Base-by-base conservation (phyloP, 108 stramenopile species). In the Stephanodiscus minutulus region DNA sequence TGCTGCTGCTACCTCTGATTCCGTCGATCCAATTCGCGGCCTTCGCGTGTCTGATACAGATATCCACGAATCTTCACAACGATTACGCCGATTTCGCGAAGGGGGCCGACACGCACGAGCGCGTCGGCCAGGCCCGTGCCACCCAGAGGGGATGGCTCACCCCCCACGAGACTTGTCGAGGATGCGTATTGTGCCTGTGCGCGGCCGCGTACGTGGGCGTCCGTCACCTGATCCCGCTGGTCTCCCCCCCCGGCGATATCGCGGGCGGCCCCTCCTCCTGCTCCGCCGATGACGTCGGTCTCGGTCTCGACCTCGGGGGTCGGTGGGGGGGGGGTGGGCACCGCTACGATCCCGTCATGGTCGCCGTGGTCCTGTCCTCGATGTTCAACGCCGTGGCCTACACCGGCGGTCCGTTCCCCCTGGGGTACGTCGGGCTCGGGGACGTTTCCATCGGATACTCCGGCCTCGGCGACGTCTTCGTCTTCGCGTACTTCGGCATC, bases 11-110 rank as follows among this genome's bases (percentile, higher is more conserved):
- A 20, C 55, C 58, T 24, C 44, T 61, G 13, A 39, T 36, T 9
- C 17, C 54, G 12, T 28, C 75, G 7, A 39, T 82, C 15, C 81
- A 72, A 63, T 82, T 82, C 59, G 75, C 76, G 17, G 18, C 64
- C 33, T 82, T 82, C 62, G 81, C 81, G 22, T 29, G 35, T 7
- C 60, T 92, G 37, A 83, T 93, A 46, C 95, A 96, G 66, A 76
- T 96, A 46, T 90, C 89, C 8, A 93, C 92, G 10, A 96, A 96
- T 66, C 56, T 96, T 37, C 95, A 96, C 82, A 96, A 96, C 62
- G 95, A 96, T 68, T 96, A 96, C 68, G 91, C 91, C 20, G 95
- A 96, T 63, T 93, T 90, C 68, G 90, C 92, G 41, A 87, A 87
- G 78, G 95, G 95, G 11, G 95, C 95, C 39, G 94, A 90, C 60